Evolutionary conservation across 1,284 basidiomycete species (phyloP), one percentile per base, ranked within the genome.

Genomic region (Pholiota adiposa): DNA sequence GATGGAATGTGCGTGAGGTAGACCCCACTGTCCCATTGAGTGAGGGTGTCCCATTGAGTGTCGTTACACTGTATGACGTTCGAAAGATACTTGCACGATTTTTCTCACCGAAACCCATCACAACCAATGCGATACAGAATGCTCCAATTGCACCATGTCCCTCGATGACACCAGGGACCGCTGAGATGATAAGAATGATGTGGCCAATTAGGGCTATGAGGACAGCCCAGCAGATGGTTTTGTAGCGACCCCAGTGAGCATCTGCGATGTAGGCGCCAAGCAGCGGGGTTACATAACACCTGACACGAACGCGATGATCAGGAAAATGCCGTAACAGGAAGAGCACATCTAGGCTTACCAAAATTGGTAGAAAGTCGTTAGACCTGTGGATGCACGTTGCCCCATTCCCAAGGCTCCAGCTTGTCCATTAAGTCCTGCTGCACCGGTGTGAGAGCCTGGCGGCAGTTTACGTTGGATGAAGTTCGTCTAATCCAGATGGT

Each of bases 401-500:
- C 88, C 88, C 54, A 79, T 74, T 11, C 84, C 86, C 2, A 94
- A 82, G 2, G 92, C 92, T 63, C 92, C 92, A 1, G 91, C 82
- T 66, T 86, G 85, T 2, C 82, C 83, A 57, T 73, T 41, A 2
- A 70, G 58, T 3, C 82, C 80, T 6, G 82, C 82, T 0, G 91
- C 87, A 43, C 92, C 92, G 0, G 90, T 91, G 34, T 71, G 79
- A 5, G 90, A 92, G 40, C 84, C 84, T 0, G 67, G 61, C 0
- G 92, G 92, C 2, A 93, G 83, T 0, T 82, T 80, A 62, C 85
- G 83, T 69, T 91, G 89, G 51, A 92, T 87, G 72, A 85, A 92
- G 71, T 92, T 92, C 27, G 85, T 86, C 86, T 90, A 54, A 57
- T 66, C 14, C 1, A 89, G 88, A 90, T 2, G 63, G 82, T 66